Evolutionary conservation across 2,329 filamentous ascomycete species (phyloP).

Genomic region (Venturia carpophila): DNA sequence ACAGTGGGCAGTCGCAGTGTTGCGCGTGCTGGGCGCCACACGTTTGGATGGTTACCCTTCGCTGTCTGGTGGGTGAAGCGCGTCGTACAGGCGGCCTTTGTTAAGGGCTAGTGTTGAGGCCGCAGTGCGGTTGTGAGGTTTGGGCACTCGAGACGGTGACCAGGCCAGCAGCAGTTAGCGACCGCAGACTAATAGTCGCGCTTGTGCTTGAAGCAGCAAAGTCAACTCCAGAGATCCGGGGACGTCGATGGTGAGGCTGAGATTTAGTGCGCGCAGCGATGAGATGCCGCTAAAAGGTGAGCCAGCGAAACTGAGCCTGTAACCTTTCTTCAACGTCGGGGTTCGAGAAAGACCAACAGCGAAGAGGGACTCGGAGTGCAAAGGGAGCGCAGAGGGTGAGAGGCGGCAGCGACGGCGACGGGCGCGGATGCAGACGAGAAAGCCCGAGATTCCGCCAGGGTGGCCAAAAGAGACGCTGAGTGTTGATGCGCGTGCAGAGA

Average conservation of each 20-base stretch:
- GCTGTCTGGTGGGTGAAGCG: background rate
- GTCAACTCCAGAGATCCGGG: constrained; percentile 5
- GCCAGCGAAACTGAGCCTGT: constrained; percentile 3
- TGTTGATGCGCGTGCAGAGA: background rate
- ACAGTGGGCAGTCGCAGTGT: background rate
- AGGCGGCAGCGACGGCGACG: background rate
- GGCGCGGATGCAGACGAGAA: background rate
- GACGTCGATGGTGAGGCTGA: constrained; percentile 1
- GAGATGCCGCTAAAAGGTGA: constrained; percentile 10
- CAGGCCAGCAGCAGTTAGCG: constrained; percentile 9
- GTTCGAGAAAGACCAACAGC: background rate
- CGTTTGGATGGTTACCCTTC: background rate
- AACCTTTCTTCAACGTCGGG: constrained; percentile 9
- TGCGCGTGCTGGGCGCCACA: background rate
- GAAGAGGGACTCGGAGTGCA: background rate
- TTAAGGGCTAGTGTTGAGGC: constrained; percentile 6
- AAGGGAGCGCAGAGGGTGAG: background rate
- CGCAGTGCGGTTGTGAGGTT: constrained; percentile 2
- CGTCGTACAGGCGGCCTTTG: background rate
- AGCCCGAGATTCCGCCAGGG: constrained; percentile 7
- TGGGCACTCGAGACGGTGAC: constrained; percentile 10
- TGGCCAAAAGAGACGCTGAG: background rate
- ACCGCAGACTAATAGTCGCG: background rate
- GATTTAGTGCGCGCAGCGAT: background rate
- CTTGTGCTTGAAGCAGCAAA: constrained; percentile 11